Conservation (phyloP, 495 filamentous ascomycete genomes). For the Cryomyces minteri region DNA sequence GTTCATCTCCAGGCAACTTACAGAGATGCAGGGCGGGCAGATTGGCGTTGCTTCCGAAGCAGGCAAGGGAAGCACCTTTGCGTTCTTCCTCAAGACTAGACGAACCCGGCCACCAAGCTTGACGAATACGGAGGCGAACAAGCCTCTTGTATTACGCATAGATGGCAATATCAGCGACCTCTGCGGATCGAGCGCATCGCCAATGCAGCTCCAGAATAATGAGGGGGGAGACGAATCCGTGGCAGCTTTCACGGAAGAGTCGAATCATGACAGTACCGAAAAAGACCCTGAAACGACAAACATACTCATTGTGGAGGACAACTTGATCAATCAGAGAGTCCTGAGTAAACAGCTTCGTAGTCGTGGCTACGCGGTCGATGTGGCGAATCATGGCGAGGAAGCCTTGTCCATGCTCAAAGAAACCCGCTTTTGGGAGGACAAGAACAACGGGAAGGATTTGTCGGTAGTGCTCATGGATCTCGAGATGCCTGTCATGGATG, state of each 20-base stretch:
- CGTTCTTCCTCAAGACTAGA: slow-evolving; percentile 6
- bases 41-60: slow-evolving; percentile 9
- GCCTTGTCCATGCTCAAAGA: slow-evolving; percentile 2
- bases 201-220: not conserved
- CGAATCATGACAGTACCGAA: not conserved
- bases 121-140: not conserved
- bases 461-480: slow-evolving; percentile 3
- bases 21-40: slow-evolving; percentile 8
- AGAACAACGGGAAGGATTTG: slow-evolving; percentile 1
- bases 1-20: slow-evolving; percentile 9
- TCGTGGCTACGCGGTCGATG: not conserved
- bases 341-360: slow-evolving; percentile 5
- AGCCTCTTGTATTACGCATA: not conserved
- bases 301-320: slow-evolving; percentile 10
- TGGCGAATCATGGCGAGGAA: slow-evolving; percentile 10
- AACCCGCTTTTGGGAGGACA: not conserved
- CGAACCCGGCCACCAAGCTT: not conserved
- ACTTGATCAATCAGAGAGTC: slow-evolving; percentile 10
- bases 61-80: slow-evolving; percentile 6
- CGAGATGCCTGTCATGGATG: slow-evolving; percentile 15
- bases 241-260: not conserved
- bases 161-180: not conserved
- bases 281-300: not conserved
- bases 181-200: not conserved
- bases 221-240: not conserved